Percentiles rank a stretch among this genome's conserved stretches.
Evolutionary conservation across 208 protist genomes (phyloP).

Genomic region (Kentomonas sorsogonicus): DNA sequence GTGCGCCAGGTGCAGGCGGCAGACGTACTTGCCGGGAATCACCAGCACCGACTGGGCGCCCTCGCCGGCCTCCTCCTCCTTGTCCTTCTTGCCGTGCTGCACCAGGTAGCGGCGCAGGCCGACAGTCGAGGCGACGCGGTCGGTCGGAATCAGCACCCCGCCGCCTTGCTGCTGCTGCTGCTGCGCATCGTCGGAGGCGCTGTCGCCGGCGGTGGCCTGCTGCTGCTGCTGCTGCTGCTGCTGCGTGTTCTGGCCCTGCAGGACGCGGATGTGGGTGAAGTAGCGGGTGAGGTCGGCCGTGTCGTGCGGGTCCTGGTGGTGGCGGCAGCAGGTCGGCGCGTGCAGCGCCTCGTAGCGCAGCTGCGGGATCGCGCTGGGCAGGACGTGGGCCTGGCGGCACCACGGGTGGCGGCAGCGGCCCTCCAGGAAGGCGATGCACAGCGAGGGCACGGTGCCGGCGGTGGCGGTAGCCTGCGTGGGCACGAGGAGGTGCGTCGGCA

Average conservation of each 20-base stretch:
- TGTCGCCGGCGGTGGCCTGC: constrained; percentile 41
- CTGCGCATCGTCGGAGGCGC: constrained; percentile 15
- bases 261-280: constrained; percentile 67
- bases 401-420: constrained; percentile 83
- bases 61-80: constrained; percentile 19
- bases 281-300: constrained; percentile 52
- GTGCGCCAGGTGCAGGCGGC: constrained; percentile 79
- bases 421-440: constrained; percentile 83
- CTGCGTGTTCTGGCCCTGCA: too few species aligned
- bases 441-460: constrained; percentile 69
- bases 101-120: constrained; percentile 79
- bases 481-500: constrained; percentile 63
- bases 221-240: too few species aligned
- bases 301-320: constrained; percentile 80
- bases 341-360: constrained; percentile 79
- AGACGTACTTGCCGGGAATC: constrained; percentile 78
- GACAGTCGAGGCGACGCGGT: constrained; percentile 74
- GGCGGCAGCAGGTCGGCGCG: constrained; percentile 78
- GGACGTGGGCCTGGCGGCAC: constrained; percentile 85
- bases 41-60: constrained; percentile 35
- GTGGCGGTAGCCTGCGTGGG: constrained; percentile 84
- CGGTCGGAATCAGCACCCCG: constrained; percentile 43
- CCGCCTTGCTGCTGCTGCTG: background rate
- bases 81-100: constrained; percentile 40
- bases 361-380: constrained; percentile 60